Conservation (phyloP, 805 yeast genomes). For the Schwanniomyces vanrijiae region DNA sequence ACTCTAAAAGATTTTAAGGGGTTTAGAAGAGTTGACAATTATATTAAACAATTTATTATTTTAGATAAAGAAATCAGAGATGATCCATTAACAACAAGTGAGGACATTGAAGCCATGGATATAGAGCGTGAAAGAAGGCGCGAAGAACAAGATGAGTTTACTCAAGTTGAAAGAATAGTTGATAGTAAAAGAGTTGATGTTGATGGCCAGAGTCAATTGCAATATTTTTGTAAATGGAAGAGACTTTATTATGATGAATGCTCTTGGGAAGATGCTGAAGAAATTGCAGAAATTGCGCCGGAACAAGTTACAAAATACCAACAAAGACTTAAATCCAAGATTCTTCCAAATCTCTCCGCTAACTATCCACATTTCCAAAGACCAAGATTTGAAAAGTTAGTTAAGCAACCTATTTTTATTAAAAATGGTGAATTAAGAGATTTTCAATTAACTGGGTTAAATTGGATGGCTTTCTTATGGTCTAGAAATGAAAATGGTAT, state of each 20-base stretch:
- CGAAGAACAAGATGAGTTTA: slow-evolving; percentile 82
- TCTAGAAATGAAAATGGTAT: slow-evolving; percentile 96
- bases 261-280: slow-evolving; percentile 94
- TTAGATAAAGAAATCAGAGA: slow-evolving; percentile 72
- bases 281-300: slow-evolving; percentile 82
- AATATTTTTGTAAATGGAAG: slow-evolving; percentile 91
- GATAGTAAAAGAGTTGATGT: slow-evolving; percentile 77
- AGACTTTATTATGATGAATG: slow-evolving; percentile 92
- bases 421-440: slow-evolving; percentile 92
- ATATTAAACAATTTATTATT: slow-evolving; percentile 73
- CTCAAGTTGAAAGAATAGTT: slow-evolving; percentile 85
- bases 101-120: slow-evolving; percentile 92
- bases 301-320: slow-evolving; percentile 81
- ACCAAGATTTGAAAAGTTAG: slow-evolving; percentile 86
- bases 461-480: slow-evolving; percentile 99
- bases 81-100: slow-evolving; percentile 83
- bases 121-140: slow-evolving; percentile 81
- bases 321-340: slow-evolving; percentile 76
- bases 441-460: slow-evolving; percentile 95
- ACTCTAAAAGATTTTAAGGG: slow-evolving; percentile 62
- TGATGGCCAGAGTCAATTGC: slow-evolving; percentile 64
- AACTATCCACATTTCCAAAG: slow-evolving; percentile 67
- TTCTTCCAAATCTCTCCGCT: slow-evolving; percentile 78
- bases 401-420: slow-evolving; percentile 83
- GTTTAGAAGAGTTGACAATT: slow-evolving; percentile 83